Base-by-base conservation (phyloP, 192 early-diverging fungal genomes). In the Funneliformis geosporum region DNA sequence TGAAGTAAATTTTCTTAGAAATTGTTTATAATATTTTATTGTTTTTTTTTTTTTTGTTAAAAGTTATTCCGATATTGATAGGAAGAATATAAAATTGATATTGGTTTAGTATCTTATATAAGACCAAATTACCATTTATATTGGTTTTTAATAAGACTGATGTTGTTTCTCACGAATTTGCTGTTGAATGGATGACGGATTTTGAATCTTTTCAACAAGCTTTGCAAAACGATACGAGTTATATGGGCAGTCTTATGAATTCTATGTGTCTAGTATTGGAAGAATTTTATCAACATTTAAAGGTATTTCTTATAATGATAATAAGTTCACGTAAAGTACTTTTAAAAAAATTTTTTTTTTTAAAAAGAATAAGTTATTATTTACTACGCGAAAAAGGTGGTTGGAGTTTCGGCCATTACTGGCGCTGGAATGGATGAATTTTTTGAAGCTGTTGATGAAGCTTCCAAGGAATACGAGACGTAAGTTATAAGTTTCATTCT, bases 141-240 rank as follows among this genome's bases (percentile, higher is more conserved):
- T 85, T 99, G 59, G 94, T 94, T 5, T 99, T 99, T 86, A 97
- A 96, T 88, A 99, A 99, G 83, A 94, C 92, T 4, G 96, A 99
- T 83, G 95, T 99, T 16, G 93, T 94, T 46, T 88, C 90, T 21
- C 95, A 96, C 77, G 92, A 91, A 50, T 97, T 97, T 85, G 96
- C 96, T 1, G 89, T 94, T 8, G 89, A 95, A 61, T 99, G 97
- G 97, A 97, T 99, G 97, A 90, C 89, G 18, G 96, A 99, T 86
- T 99, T 97, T 87, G 95, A 97, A 83, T 84, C 84, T 38, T 99
- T 97, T 86, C 97, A 99, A 85, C 87, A 88, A 78, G 96, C 97
- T 5, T 83, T 97, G 81, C 82, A 86, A 72, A 90, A 95, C 60
- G 96, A 98, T 70, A 90, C 90, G 33, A 86, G 89, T 12, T 99